phyloP scores from a whole-genome alignment of 345 rosid species.

The Pugionium cornutum region DNA sequence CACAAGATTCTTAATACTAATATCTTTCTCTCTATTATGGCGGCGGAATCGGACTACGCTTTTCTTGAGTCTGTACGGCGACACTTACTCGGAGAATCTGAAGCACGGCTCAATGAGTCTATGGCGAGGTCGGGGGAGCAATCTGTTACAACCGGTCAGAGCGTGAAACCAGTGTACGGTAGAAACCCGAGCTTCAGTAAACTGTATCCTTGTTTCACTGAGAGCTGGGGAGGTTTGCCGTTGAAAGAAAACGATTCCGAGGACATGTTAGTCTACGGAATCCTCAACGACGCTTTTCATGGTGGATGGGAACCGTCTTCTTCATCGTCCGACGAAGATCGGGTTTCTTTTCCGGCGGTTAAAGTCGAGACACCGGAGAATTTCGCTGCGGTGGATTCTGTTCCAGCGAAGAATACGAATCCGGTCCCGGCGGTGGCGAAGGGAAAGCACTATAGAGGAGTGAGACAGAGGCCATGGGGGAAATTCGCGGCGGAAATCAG shows the following conservation, averaged over 20 bases:
- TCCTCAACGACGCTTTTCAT: slow-evolving; percentile 73
- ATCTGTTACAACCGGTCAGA: neutral
- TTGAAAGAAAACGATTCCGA: slow-evolving; percentile 76
- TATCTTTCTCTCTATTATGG: slow-evolving; percentile 4
- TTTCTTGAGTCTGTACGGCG: slow-evolving; percentile 55
- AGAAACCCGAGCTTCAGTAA: slow-evolving; percentile 68
- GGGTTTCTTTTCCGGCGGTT: slow-evolving; percentile 32
- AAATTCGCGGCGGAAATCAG: slow-evolving; percentile 98
- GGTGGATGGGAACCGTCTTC: slow-evolving; percentile 78
- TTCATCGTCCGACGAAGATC: slow-evolving; percentile 19
- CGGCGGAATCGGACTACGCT: slow-evolving; percentile 40
- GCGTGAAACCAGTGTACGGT: slow-evolving; percentile 43
- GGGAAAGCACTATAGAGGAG: slow-evolving; percentile 93
- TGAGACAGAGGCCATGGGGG: slow-evolving; percentile 99
- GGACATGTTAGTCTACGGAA: slow-evolving; percentile 77
- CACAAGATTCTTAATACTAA: neutral
- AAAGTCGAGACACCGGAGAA: slow-evolving; percentile 33
- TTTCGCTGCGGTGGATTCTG: slow-evolving; percentile 17
- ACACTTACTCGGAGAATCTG: slow-evolving; percentile 55
- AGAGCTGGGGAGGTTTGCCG: slow-evolving; percentile 93
- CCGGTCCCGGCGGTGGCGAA: slow-evolving; percentile 36
- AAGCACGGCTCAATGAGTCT: slow-evolving; percentile 26
- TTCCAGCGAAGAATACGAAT: slow-evolving; percentile 22
- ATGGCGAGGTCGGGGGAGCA: slow-evolving; percentile 25
- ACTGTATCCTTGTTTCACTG: slow-evolving; percentile 75